phyloP scores from a whole-genome alignment of 768 basidiomycete genomes.

The Pisolithus tinctorius region DNA sequence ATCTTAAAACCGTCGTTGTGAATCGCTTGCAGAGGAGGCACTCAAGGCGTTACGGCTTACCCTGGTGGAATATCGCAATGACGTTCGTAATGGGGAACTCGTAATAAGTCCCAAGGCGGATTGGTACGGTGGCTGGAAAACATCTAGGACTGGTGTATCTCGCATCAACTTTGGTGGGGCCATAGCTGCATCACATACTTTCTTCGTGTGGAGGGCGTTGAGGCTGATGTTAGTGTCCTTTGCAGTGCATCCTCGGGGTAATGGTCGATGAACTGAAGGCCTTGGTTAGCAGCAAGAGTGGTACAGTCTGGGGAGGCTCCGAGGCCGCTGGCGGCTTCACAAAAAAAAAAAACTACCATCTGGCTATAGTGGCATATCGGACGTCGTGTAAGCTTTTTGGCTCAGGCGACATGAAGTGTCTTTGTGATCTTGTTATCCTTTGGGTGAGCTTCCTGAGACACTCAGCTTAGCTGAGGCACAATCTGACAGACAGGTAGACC shows the following conservation, averaged over 20 bases:
- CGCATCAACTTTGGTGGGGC: conserved; percentile 99
- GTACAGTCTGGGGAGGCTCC: too few species aligned
- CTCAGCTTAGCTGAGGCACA: too few species aligned
- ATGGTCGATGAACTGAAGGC: too few species aligned
- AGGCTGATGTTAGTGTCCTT: conserved; percentile 48
- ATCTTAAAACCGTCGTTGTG: conserved; percentile 95
- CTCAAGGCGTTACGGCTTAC: conserved; percentile 52
- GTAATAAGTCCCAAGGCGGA: conserved; percentile 81
- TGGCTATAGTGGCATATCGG: too few species aligned
- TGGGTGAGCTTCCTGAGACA: too few species aligned
- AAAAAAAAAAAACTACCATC: too few species aligned
- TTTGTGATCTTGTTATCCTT: too few species aligned
- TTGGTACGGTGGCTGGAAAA: conserved; percentile 95
- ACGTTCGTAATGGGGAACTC: conserved; percentile 68
- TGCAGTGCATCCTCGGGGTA: not conserved
- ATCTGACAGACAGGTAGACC: too few species aligned
- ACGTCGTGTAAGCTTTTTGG: too few species aligned
- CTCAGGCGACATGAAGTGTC: too few species aligned
- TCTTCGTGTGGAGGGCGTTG: conserved; percentile 72
- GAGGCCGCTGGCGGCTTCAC: too few species aligned
- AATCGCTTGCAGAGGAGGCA: conserved; percentile 84
- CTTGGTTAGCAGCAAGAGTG: too few species aligned
- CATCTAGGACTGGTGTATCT: conserved; percentile 99
- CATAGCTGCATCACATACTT: conserved; percentile 95
- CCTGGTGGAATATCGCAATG: not conserved